Evolutionary conservation across 169 alveolate genomes (phyloP).

Genomic region (Babesia divergens): DNA sequence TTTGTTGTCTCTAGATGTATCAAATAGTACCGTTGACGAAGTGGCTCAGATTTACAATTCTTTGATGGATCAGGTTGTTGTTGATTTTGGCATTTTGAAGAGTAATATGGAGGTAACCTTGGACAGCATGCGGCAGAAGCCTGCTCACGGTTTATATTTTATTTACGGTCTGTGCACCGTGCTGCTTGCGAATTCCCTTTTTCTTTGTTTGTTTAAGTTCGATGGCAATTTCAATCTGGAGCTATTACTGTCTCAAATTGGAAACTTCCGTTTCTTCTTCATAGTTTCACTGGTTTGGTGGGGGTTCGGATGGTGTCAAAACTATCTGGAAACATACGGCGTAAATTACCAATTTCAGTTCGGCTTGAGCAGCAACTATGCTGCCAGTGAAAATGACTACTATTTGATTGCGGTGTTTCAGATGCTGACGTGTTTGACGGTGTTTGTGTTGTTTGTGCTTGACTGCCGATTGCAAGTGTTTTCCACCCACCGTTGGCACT

Average conservation of each 20-base stretch:
- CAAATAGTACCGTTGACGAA: conserved; percentile 35
- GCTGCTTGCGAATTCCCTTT: conserved; percentile 32
- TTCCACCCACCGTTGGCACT: conserved; percentile 27
- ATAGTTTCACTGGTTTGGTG: conserved; percentile 63
- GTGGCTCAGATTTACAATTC: conserved; percentile 28
- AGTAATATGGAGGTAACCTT: conserved; percentile 49
- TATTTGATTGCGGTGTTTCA: conserved; percentile 72
- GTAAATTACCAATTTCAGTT: conserved; percentile 77
- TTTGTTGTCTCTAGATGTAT: conserved; percentile 56
- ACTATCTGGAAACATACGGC: conserved; percentile 74
- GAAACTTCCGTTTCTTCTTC: conserved; percentile 66
- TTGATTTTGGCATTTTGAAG: conserved; percentile 56
- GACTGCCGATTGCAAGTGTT: conserved; percentile 55
- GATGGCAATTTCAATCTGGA: conserved; percentile 12
- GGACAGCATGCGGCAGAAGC: conserved; percentile 38
- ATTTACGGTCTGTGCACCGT: conserved; percentile 60
- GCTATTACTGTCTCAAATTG: conserved; percentile 58
- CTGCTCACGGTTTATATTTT: conserved; percentile 46
- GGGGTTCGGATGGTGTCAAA: conserved; percentile 74
- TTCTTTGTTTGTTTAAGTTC: conserved; percentile 54
- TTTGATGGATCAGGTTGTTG: conserved; percentile 25
- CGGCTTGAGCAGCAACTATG: conserved; percentile 72
- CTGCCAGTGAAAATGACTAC: conserved; percentile 62
- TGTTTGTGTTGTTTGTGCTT: conserved; percentile 64
- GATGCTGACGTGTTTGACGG: conserved; percentile 53